Base-by-base conservation (phyloP, 495 filamentous ascomycete genomes). In the Friedmanniomyces endolithicus region DNA sequence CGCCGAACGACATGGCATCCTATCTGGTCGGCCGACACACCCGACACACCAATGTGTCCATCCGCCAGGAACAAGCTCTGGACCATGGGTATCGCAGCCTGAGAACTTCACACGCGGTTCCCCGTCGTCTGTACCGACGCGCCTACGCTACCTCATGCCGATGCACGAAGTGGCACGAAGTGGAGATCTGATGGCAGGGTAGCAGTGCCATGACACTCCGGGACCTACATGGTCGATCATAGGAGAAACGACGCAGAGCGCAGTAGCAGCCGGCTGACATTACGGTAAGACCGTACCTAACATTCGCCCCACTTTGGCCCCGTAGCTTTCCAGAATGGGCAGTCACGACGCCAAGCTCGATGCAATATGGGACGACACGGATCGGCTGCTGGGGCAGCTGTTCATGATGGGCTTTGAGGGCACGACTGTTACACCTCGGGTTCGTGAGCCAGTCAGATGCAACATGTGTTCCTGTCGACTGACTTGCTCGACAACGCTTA, bases 361-460 rank as follows among this genome's bases (percentile, higher is more conserved):
- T 69, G 78, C 82, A 67, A 74, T 83, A 63, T 87, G 82, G 82
- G 75, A 85, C 51, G 80, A 86, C 64, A 71, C 82, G 52, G 79
- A 71, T 67, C 78, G 74, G 73, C 74, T 77, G 51, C 86, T 90
- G 76, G 88, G 88, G 52, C 88, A 94, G 75, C 80, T 94, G 70
- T 83, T 94, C 71, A 90, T 94, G 77, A 90, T 94, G 87, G 88
- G 87, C 67, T 95, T 89, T 74, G 87, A 95, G 75, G 88, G 88
- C 54, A 90, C 87, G 44, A 78, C 85, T 61, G 83, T 94, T 54
- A 92, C 84, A 20, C 54, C 54, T 7, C 52, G 48, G 52, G 52
- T 55, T n/a, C 8, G 44, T 17, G 11, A n/a, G 51, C 9, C 14
- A 25, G 9, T 22, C 35, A 23, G n/a, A 24, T 23, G 6, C 19